A percentile compares a stretch with the other conserved stretches of the same genome.
Evolutionary conservation across 257 asterid species (phyloP).

Genomic region (Salvia rosmarinus): DNA sequence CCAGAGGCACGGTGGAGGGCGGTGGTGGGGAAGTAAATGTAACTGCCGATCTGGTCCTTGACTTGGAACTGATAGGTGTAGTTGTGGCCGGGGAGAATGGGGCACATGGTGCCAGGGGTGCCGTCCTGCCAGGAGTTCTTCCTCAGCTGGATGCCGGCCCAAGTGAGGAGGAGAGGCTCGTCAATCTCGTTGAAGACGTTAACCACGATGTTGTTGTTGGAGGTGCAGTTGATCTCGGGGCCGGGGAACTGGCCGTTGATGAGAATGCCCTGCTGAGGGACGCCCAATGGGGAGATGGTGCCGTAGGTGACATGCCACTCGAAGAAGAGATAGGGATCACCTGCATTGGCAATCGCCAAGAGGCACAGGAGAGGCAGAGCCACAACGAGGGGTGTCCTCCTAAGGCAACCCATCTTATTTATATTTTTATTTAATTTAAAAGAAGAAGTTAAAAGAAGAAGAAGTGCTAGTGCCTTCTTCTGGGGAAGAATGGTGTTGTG

Average conservation of each 20-base stretch:
- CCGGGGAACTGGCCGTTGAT: conserved; percentile 59
- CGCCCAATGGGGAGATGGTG: conserved; percentile 53
- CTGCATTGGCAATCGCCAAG: conserved; percentile 40
- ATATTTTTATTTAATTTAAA: neutral
- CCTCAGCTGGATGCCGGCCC: conserved; percentile 59
- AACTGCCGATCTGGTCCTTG: conserved; percentile 61
- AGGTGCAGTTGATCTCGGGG: conserved; percentile 56
- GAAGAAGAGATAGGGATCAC: conserved; percentile 48
- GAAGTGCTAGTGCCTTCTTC: conserved; percentile 23
- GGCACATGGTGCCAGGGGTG: conserved; percentile 59
- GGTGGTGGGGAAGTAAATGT: conserved; percentile 56
- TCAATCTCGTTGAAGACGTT: conserved; percentile 57
- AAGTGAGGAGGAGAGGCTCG: conserved; percentile 58
- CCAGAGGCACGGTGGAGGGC: conserved; percentile 56
- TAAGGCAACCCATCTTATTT: conserved; percentile 19
- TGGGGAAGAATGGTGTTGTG: conserved; percentile 25
- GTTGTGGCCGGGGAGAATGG: conserved; percentile 57
- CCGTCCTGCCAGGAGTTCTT: conserved; percentile 70
- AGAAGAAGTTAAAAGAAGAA: conserved; percentile 13
- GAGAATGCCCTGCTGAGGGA: conserved; percentile 59
- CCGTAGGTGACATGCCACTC: conserved; percentile 60
- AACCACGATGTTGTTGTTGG: conserved; percentile 63
- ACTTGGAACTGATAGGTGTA: conserved; percentile 60
- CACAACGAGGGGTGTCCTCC: conserved; percentile 27
- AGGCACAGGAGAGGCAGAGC: conserved; percentile 47